Conservation (phyloP, 1,284 basidiomycete species). For the Sanghuangporus weigelae region DNA sequence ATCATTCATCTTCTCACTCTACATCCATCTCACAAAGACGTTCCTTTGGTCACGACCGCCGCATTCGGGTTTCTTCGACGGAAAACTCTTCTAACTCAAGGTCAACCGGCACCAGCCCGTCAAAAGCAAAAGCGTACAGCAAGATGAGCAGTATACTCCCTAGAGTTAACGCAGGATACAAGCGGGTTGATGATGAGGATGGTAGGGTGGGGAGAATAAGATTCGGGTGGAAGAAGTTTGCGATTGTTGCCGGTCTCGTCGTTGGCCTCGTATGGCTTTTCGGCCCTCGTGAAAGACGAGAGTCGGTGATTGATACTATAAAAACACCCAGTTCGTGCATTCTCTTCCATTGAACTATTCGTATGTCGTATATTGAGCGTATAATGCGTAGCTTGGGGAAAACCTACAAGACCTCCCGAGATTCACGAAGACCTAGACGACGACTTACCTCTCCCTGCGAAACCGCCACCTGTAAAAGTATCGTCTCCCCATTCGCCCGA, state of each 20-base stretch:
- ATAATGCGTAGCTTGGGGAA: slow-evolving; percentile 13
- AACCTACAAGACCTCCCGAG: slow-evolving; percentile 16
- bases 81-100: not conserved
- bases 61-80: not conserved
- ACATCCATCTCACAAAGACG: slow-evolving; percentile 1
- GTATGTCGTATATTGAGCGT: not conserved
- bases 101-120: not conserved
- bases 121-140: not conserved
- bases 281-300: slow-evolving; percentile 43
- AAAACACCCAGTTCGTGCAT: slow-evolving; percentile 23
- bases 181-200: slow-evolving; percentile 51
- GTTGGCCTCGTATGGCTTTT: slow-evolving; percentile 60
- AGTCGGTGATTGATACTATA: slow-evolving; percentile 25
- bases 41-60: not conserved
- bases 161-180: slow-evolving; percentile 34
- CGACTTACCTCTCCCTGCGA: slow-evolving; percentile 11
- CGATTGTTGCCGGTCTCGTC: slow-evolving; percentile 47
- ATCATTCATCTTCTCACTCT: not conserved
- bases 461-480: slow-evolving; percentile 25
- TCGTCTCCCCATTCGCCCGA: slow-evolving; percentile 41
- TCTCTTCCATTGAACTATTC: not conserved
- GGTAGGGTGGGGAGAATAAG: slow-evolving; percentile 30
- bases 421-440: slow-evolving; percentile 1
- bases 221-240: slow-evolving; percentile 65
- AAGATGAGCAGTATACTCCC: slow-evolving; percentile 16